Conservation (phyloP, 1,284 basidiomycete species). For the Ustilago xerochloae region DNA sequence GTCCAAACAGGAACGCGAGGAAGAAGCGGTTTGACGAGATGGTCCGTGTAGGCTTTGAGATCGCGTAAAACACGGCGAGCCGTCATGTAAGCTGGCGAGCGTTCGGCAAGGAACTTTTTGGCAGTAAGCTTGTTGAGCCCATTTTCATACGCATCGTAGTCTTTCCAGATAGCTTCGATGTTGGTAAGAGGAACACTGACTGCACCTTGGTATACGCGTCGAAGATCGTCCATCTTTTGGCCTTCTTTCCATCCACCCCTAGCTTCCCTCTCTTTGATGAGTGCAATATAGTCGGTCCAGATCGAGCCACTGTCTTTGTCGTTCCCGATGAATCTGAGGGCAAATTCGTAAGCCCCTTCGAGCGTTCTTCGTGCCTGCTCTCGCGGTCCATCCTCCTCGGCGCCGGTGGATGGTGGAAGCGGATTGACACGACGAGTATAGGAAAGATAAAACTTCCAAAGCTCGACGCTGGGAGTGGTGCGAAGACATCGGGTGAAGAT, state of each 20-base stretch:
- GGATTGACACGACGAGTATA: slow-evolving; percentile 67
- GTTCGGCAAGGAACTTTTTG: slow-evolving; percentile 90
- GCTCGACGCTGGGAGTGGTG: slow-evolving; percentile 82
- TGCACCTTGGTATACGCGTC: slow-evolving; percentile 91
- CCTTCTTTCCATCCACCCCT: slow-evolving; percentile 83
- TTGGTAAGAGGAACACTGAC: slow-evolving; percentile 93
- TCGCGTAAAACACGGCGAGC: slow-evolving; percentile 88
- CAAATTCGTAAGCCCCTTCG: slow-evolving; percentile 92
- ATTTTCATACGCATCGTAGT: slow-evolving; percentile 93
- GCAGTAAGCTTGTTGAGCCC: slow-evolving; percentile 90
- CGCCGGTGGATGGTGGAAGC: slow-evolving; percentile 57
- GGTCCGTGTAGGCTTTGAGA: slow-evolving; percentile 75
- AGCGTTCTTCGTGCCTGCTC: slow-evolving; percentile 77
- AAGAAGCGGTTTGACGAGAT: slow-evolving; percentile 55
- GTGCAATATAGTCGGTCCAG: slow-evolving; percentile 79
- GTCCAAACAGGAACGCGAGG: slow-evolving; percentile 61
- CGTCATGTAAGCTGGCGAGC: slow-evolving; percentile 89
- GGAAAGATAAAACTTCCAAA: slow-evolving; percentile 78
- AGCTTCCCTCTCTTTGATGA: slow-evolving; percentile 79
- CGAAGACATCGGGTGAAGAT: slow-evolving; percentile 84
- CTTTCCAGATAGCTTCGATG: slow-evolving; percentile 92
- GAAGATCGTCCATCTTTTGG: slow-evolving; percentile 91
- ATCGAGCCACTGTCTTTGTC: slow-evolving; percentile 73
- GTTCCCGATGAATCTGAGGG: slow-evolving; percentile 86
- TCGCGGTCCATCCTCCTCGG: slow-evolving; percentile 71